Evolutionary conservation across 2,329 filamentous ascomycete genomes (phyloP), one percentile per base, ranked within the genome.

Genomic region (Fusarium siculi): DNA sequence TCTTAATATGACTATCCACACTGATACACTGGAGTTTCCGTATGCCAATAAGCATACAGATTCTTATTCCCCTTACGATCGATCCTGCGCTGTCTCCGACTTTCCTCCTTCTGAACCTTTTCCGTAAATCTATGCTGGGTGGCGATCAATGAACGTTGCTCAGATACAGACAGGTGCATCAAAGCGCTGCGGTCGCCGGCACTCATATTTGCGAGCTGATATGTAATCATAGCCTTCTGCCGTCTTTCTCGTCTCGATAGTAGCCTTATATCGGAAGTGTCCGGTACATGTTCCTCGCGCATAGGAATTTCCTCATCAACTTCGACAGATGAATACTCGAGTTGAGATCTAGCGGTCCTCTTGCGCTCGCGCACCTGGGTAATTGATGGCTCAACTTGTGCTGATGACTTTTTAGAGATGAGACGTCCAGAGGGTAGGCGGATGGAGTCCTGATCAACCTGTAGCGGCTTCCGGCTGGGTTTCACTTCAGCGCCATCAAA

Each of bases 31-130:
- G 66, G 66, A 2, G 56, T 68, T 32, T 68, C 66, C 2, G 66
- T 68, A 32, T 68, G 4, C 66, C 66, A 68, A 32, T 68, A 68
- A 32, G 66, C 66, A 36, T 68, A 68, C 15, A 68, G 2, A 28
- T 68, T 68, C 32, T 68, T 68, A 0, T 68, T 68, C 0, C 64
- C 66, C 21, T 68, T 68, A 0, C 56, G 39, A 19, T 68, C 66
- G 23, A 68, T 43, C 34, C 46, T 68, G 2, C 64, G 56, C 21
- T 68, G 64, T 3, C 66, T 68, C 18, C 49, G 11, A 18, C 37
- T 47, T 10, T 68, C 66, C 4, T 68, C 37, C 56, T 68, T 68
- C 37, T 68, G 56, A 3, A 63, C 28, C 32, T 44, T 68, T 16
- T 68, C 64, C 9, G 37, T 63, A 15, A 68, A 30, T 19, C 39